Conservation (phyloP, 2,329 filamentous ascomycete species). For the Fusarium palustre region DNA sequence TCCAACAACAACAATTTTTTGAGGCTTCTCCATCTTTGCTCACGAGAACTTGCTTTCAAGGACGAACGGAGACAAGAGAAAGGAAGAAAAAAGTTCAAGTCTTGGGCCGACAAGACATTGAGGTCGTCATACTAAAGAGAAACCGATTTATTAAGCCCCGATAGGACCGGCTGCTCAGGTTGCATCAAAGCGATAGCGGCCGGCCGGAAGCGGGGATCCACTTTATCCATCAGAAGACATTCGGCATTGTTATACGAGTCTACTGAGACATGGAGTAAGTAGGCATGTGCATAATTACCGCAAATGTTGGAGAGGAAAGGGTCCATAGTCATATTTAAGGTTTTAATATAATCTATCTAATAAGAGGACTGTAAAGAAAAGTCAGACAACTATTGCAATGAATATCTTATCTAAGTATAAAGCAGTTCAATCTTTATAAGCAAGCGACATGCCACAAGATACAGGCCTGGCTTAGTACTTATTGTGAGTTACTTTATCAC, state of each 20-base stretch:
- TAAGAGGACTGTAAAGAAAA: background rate
- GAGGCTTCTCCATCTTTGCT: conserved; percentile 53
- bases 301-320: background rate
- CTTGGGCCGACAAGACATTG: conserved; percentile 11
- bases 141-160: conserved; percentile 27
- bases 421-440: background rate
- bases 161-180: conserved; percentile 30
- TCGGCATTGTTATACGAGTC: conserved; percentile 1
- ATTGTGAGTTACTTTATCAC: background rate
- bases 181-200: conserved; percentile 38
- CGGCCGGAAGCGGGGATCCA: conserved; percentile 32
- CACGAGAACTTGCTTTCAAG: conserved; percentile 31
- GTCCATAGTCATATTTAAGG: background rate
- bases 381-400: background rate
- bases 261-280: background rate
- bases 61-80: conserved; percentile 39
- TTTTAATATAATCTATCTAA: conserved; percentile 13
- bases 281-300: conserved; percentile 1
- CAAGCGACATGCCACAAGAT: background rate
- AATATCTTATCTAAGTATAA: background rate
- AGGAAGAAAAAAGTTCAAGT: background rate
- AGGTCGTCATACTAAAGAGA: conserved; percentile 26
- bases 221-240: conserved; percentile 21
- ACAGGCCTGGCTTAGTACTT: background rate
- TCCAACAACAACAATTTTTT: conserved; percentile 87